Evolutionary conservation across 78 protist species (phyloP).

Genomic region (Protostelium mycophagum): DNA sequence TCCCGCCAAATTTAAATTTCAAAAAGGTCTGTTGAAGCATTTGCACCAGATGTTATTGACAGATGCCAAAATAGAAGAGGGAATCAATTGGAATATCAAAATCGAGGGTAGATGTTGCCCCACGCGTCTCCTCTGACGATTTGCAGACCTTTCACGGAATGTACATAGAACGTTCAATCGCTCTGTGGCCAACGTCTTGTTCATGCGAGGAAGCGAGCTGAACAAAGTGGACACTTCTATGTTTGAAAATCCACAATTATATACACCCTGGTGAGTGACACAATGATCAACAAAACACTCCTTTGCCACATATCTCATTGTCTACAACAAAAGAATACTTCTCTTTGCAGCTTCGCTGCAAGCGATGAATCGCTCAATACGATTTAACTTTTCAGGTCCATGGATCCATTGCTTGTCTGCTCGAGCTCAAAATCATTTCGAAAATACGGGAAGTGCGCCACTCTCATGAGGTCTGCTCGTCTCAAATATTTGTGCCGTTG

Average conservation of each 20-base stretch:
- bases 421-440: background rate
- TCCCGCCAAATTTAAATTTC: no score
- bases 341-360: no score
- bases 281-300: no score
- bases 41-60: background rate
- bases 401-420: background rate
- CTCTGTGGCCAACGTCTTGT: background rate
- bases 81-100: conserved; percentile 5
- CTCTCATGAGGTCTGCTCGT: background rate
- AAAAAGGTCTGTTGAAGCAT: background rate
- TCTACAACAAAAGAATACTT: no score
- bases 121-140: background rate
- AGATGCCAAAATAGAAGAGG: conserved; percentile 8
- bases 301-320: no score
- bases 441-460: background rate
- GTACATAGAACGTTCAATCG: background rate
- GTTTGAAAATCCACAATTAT: background rate
- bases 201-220: background rate
- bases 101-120: background rate
- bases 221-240: background rate
- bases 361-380: no score
- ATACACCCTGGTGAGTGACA: background rate
- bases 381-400: no score
- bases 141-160: no score
- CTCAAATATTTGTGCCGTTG: no score